Conservation (phyloP, 2,329 filamentous ascomycete genomes). For the Thielaviopsis punctulata region DNA sequence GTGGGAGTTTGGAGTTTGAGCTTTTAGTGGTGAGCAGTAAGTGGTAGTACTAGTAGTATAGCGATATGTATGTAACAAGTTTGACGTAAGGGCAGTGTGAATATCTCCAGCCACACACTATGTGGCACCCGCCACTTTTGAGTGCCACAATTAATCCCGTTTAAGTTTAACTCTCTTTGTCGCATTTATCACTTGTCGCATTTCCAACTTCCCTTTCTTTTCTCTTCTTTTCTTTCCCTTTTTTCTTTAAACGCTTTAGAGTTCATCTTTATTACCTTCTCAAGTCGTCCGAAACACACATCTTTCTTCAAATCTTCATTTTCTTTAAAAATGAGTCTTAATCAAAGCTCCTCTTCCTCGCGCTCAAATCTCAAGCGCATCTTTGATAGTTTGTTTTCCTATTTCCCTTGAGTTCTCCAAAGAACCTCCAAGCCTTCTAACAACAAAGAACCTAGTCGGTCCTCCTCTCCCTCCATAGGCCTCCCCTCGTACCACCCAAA, state of each 20-base stretch:
- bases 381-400: not conserved
- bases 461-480: constrained; percentile 7
- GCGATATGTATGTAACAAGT: not conserved
- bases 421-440: not conserved
- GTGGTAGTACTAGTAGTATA: not conserved
- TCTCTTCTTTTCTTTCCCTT: not conserved
- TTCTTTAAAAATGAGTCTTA: too few relatives aligned
- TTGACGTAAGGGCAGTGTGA: not conserved
- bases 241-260: not conserved
- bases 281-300: not conserved
- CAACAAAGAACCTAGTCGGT: not conserved
- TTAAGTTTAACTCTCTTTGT: too few relatives aligned
- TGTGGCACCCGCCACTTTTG: not conserved
- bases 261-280: not conserved
- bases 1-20: not conserved
- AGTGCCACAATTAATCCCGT: not conserved
- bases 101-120: not conserved
- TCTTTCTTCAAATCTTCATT: not conserved
- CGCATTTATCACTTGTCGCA: not conserved
- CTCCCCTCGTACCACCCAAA: constrained; percentile 46
- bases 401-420: not conserved
- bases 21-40: too few relatives aligned
- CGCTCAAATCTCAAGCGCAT: too few relatives aligned
- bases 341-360: too few relatives aligned
- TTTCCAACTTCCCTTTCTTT: not conserved